A percentile compares a stretch with the other conserved stretches of the same genome.
These are phyloP conservation scores for Elsinoe arachidis DNA, from an alignment of 2,329 filamentous ascomycete species.

Conservation along the genomic window DNA sequence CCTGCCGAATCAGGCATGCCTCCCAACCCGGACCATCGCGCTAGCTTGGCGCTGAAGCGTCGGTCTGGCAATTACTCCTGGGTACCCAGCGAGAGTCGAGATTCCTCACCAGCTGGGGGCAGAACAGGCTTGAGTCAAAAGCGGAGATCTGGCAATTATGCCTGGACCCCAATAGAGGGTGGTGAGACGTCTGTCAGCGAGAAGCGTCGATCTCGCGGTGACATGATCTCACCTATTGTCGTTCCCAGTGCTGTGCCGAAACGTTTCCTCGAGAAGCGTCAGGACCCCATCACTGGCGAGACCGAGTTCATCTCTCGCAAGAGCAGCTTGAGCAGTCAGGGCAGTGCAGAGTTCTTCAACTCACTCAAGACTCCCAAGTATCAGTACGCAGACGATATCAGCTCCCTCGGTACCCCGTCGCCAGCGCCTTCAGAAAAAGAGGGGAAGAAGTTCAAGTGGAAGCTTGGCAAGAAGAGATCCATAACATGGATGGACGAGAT, in stretches of 20 bases:
- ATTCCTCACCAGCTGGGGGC: not conserved
- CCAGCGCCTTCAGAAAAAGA: constrained; percentile 17
- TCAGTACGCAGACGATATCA: constrained; percentile 19
- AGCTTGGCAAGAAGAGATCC: constrained; percentile 29
- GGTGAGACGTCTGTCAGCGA: not conserved
- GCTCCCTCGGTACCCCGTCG: constrained; percentile 12
- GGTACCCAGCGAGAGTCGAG: not conserved
- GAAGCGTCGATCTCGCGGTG: not conserved
- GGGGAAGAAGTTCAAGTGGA: constrained; percentile 22
- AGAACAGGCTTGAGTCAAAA: not conserved
- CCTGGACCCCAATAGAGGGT: not conserved
- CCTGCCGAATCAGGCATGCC: not conserved
- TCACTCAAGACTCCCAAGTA: constrained; percentile 14
- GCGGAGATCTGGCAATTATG: not conserved
- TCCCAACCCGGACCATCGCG: not conserved
- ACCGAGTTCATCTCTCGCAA: constrained; percentile 15
- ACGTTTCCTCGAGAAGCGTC: not conserved
- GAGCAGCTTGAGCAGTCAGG: constrained; percentile 12
- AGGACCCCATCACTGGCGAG: constrained; percentile 3
- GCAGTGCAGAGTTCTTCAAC: constrained; percentile 13
- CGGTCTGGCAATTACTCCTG: constrained; percentile 1
- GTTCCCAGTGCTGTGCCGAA: constrained; percentile 2
- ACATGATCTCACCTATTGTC: not conserved
- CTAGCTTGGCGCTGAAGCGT: not conserved
- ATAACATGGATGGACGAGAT: constrained; percentile 36